Evolutionary conservation across 768 basidiomycete genomes (phyloP).

Genomic region (Mycena chlorophos): DNA sequence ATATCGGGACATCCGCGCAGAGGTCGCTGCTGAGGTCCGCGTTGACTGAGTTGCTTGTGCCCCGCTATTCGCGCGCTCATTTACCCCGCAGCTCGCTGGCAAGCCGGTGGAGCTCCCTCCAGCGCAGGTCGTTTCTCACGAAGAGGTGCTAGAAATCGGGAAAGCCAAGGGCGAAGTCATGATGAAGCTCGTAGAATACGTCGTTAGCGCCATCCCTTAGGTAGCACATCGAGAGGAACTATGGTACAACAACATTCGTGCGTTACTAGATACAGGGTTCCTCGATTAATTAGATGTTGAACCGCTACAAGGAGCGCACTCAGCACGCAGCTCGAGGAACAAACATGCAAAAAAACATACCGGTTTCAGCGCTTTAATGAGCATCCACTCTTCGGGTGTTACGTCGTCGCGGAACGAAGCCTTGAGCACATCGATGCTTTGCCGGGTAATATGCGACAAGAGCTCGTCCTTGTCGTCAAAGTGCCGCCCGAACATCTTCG

Average conservation of each 20-base stretch:
- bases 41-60: neutral
- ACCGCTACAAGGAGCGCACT: conserved; percentile 7
- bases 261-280: neutral
- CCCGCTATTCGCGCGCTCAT: neutral
- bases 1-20: conserved; percentile 69
- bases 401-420: conserved; percentile 90
- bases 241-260: neutral
- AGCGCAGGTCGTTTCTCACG: conserved; percentile 65
- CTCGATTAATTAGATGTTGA: conserved; percentile 13
- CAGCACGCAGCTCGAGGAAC: neutral
- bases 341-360: conserved; percentile 42
- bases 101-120: conserved; percentile 42
- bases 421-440: conserved; percentile 96
- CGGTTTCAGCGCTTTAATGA: conserved; percentile 85
- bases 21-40: conserved; percentile 75
- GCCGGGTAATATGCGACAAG: conserved; percentile 84
- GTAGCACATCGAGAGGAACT: neutral
- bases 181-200: conserved; percentile 64
- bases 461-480: conserved; percentile 96
- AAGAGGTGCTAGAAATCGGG: conserved; percentile 71
- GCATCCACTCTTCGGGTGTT: conserved; percentile 86
- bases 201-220: conserved; percentile 44
- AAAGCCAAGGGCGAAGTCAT: conserved; percentile 70
- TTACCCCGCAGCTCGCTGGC: conserved; percentile 56
- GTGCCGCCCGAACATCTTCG: conserved; percentile 95